phyloP scores from a whole-genome alignment of 2,329 filamentous ascomycete genomes.

The Fusarium poae region DNA sequence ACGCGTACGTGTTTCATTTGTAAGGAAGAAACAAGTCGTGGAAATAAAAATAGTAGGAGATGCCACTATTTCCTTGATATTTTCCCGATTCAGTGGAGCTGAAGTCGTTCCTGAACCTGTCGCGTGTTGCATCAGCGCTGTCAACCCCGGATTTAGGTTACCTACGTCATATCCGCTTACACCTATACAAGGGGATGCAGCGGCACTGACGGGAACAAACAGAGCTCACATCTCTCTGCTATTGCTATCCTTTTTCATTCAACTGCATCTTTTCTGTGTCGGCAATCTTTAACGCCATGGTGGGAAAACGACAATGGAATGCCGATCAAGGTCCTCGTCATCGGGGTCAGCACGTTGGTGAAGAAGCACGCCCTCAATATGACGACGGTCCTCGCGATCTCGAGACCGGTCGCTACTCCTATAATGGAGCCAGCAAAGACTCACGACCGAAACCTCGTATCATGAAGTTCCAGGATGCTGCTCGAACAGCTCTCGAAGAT shows the following conservation, averaged over 20 bases:
- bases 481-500: slow-evolving; percentile 50
- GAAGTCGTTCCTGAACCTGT: slow-evolving; percentile 25
- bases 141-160: slow-evolving; percentile 38
- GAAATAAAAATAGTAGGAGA: slow-evolving; percentile 19
- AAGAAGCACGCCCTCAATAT: slow-evolving; percentile 18
- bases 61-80: slow-evolving; percentile 30
- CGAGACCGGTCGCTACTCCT: slow-evolving; percentile 33
- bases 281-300: slow-evolving; percentile 21
- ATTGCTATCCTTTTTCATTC: neutral
- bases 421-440: slow-evolving; percentile 4
- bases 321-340: slow-evolving; percentile 15
- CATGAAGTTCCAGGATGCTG: slow-evolving; percentile 58
- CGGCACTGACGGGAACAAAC: slow-evolving; percentile 13
- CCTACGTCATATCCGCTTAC: slow-evolving; percentile 33
- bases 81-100: slow-evolving; percentile 26
- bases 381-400: slow-evolving; percentile 41
- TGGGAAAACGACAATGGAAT: slow-evolving; percentile 41
- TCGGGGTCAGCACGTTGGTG: slow-evolving; percentile 22
- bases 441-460: slow-evolving; percentile 38
- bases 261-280: neutral
- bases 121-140: slow-evolving; percentile 17
- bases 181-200: slow-evolving; percentile 7
- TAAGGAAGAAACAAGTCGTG: slow-evolving; percentile 2
- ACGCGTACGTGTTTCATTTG: neutral
- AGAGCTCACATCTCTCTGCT: slow-evolving; percentile 21